phyloP scores from a whole-genome alignment of 2,329 filamentous ascomycete species.

The Chaetomiaceae sp. region DNA sequence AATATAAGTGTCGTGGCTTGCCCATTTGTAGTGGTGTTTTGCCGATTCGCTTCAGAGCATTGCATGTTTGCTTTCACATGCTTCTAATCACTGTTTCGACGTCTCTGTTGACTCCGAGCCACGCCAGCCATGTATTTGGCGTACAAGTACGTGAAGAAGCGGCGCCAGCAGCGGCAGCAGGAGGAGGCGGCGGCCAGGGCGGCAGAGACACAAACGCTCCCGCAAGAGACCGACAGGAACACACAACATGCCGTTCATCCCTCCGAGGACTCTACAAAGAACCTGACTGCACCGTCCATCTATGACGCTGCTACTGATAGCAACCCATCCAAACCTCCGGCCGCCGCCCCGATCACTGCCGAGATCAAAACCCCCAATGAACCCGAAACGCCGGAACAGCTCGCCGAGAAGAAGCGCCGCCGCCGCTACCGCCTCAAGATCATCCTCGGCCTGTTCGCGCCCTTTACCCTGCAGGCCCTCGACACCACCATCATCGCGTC shows the following conservation, averaged over 20 bases:
- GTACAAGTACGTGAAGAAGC: slow-evolving; percentile 21
- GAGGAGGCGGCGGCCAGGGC: background rate
- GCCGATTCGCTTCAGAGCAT: background rate
- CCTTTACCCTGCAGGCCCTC: slow-evolving; percentile 56
- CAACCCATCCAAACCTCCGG: background rate
- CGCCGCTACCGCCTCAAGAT: slow-evolving; percentile 50
- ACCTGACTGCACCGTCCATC: background rate
- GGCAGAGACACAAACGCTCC: background rate
- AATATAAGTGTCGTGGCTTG: background rate
- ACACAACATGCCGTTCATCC: background rate
- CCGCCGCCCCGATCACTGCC: background rate
- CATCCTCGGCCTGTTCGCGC: slow-evolving; percentile 51
- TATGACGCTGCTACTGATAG: background rate
- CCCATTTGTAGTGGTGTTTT: no score
- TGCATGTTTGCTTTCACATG: no score
- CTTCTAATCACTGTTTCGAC: no score
- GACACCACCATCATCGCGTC: slow-evolving; percentile 59
- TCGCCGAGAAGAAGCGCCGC: slow-evolving; percentile 30
- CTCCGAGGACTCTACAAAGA: background rate
- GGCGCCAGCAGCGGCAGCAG: slow-evolving; percentile 13
- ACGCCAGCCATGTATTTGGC: slow-evolving; percentile 21
- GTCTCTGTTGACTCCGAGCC: background rate
- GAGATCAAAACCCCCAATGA: slow-evolving; percentile 5
- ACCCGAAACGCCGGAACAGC: slow-evolving; percentile 22
- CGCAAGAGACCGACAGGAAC: background rate